These are phyloP conservation scores for Amoebophrya sp. DNA, from an alignment of 169 alveolate genomes.

Conservation along the genomic window DNA sequence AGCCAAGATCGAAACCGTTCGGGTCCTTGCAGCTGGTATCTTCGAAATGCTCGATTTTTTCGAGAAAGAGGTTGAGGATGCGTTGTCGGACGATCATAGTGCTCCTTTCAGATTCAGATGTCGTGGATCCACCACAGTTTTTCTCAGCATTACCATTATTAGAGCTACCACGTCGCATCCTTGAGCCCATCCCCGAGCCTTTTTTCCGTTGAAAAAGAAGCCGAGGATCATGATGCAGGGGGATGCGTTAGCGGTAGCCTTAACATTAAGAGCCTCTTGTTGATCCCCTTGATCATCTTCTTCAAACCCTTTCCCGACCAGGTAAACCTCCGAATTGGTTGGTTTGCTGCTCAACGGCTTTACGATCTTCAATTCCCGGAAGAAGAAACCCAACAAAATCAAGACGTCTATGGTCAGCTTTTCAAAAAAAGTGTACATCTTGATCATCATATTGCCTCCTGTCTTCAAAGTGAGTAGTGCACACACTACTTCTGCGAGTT, in stretches of 20 bases:
- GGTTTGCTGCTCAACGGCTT: not conserved
- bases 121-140: no score
- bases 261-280: no score
- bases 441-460: not conserved
- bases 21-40: not conserved
- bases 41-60: not conserved
- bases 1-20: no score
- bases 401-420: not conserved
- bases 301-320: not conserved
- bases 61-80: not conserved
- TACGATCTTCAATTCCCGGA: not conserved
- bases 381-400: not conserved
- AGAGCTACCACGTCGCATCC: no score
- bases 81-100: no score
- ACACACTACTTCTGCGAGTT: not conserved
- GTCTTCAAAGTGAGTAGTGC: not conserved
- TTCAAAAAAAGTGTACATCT: conserved; percentile 12
- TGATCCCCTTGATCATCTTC: not conserved
- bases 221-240: no score
- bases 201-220: no score
- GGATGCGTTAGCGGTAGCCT: no score
- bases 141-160: no score
- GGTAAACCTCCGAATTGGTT: not conserved
- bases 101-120: no score
- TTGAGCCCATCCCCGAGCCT: no score